Evolutionary conservation across 1,284 basidiomycete genomes (phyloP), one percentile per base, ranked within the genome.

Genomic region (Microbotryum intermedium): DNA sequence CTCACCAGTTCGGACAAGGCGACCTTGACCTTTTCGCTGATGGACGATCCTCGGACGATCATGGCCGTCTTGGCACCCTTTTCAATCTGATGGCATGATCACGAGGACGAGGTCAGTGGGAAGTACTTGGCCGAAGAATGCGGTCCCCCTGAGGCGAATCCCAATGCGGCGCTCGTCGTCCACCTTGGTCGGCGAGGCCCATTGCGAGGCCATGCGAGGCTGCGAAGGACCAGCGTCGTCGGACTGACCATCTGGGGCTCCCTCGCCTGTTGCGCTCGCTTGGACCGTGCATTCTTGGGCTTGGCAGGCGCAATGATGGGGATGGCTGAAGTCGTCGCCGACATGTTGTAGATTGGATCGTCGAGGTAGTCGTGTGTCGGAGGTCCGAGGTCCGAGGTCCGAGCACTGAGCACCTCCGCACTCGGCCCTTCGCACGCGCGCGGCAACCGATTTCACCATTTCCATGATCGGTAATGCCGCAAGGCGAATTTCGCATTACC

Each of bases 231-330:
- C 34, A 10, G 29, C 5, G 29, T 5, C 29, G 34, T 39, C n/a
- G n/a, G 34, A 39, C 34, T 39, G 21, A 94, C 81, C 69, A 91
- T 83, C 72, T 93, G 91, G 2, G 94, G 83, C 72, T 88, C 87
- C 34, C 92, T 82, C 51, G 87, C 87, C 51, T 90, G 88, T 69
- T 95, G 73, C 0, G 84, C 94, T 65, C 95, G 83, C 77, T 98
- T 99, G n/a, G 90, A 88, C 46, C 94, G 84, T 1, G 95, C 94
- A 81, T 95, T 97, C 79, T 89, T 91, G 34, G 94, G 91, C 80
- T 97, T 97, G 76, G 90, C 91, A 61, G 61, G 60, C 6, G 60
- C 64, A 53, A 63, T 50, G 46, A 66, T 62, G n/a, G 61, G 67
- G 5, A 60, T 66, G 30, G 61, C 21, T 51, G 50, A n/a, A 18